Evolutionary conservation across 2,329 filamentous ascomycete genomes (phyloP).

Genomic region (Diaporthe ilicicola): DNA sequence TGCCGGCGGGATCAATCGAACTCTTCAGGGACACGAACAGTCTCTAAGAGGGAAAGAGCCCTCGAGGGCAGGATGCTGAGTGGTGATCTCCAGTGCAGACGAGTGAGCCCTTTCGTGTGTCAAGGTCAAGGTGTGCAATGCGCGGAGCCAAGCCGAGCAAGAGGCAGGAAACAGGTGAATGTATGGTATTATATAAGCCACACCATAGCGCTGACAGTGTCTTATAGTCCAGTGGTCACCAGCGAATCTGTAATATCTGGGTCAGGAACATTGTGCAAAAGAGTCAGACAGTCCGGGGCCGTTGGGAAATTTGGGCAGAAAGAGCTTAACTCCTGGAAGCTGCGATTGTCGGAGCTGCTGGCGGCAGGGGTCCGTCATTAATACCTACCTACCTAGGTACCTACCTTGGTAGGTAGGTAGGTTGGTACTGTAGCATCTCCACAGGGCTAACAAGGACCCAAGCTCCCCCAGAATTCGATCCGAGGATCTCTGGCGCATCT

Average conservation of each 20-base stretch:
- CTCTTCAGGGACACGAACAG: background rate
- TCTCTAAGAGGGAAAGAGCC: background rate
- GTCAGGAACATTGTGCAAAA: background rate
- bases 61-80: background rate
- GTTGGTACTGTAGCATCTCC: background rate
- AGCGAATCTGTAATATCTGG: background rate
- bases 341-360: constrained; percentile 21
- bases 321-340: constrained; percentile 13
- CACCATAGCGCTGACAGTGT: constrained; percentile 3
- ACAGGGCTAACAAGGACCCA: constrained; percentile 10
- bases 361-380: constrained; percentile 16
- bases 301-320: constrained; percentile 2
- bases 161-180: background rate
- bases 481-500: background rate
- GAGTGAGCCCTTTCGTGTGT: background rate
- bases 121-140: background rate
- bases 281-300: background rate
- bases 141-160: constrained; percentile 19
- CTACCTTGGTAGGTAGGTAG: too few relatives aligned
- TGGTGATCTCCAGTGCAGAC: background rate
- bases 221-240: background rate
- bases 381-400: too few relatives aligned
- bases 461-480: constrained; percentile 1
- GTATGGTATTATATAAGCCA: background rate
- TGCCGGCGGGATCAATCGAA: constrained; percentile 38